Conservation (phyloP, 2,329 filamentous ascomycete species). For the Fusarium heterosporum region DNA sequence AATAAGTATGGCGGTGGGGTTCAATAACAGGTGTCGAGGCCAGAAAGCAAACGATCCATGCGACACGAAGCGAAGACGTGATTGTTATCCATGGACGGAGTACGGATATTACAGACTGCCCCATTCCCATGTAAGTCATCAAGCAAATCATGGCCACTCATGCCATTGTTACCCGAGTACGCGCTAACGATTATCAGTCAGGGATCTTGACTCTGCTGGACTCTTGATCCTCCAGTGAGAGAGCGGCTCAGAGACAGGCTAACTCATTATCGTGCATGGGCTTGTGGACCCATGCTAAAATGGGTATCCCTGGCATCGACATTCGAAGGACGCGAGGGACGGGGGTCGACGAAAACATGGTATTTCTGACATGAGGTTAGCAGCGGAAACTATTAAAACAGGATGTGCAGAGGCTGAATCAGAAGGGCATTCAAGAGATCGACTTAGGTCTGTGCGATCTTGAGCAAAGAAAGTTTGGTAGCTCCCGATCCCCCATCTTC, state of each 20-base stretch:
- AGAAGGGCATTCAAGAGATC: not conserved
- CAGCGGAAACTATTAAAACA: no score
- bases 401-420: no score
- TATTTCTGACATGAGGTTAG: no score
- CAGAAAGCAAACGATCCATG: not conserved
- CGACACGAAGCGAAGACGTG: not conserved
- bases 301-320: not conserved
- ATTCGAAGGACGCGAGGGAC: not conserved
- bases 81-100: not conserved
- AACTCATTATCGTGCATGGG: not conserved
- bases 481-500: not conserved
- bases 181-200: not conserved
- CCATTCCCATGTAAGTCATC: not conserved
- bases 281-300: not conserved
- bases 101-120: no score
- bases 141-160: not conserved
- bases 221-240: not conserved
- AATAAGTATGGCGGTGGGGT: not conserved
- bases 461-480: not conserved
- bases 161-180: not conserved
- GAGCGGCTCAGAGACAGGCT: not conserved
- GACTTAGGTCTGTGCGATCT: conserved; percentile 9
- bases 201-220: not conserved
- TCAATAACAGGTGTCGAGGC: not conserved
- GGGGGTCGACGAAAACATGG: not conserved